Percentiles rank a stretch among this genome's conserved stretches.
Conservation (phyloP, 1,139 yeast genomes). For the Debaryomyces udenii region DNA sequence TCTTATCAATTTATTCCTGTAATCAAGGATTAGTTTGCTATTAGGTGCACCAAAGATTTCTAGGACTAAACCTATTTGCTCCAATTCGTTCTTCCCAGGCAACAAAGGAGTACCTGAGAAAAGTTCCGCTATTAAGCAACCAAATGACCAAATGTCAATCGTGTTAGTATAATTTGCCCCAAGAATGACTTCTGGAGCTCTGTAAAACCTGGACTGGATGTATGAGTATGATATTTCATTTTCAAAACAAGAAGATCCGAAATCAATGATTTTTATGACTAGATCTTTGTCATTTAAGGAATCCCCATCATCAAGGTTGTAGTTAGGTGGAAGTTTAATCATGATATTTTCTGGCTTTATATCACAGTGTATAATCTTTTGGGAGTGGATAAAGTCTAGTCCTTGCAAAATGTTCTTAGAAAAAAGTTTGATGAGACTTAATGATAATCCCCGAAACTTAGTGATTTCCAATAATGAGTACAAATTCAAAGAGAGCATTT, state of each 20-base stretch:
- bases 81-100: slow-evolving; percentile 71
- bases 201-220: slow-evolving; percentile 64
- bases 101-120: slow-evolving; percentile 68
- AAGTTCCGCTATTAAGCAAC: slow-evolving; percentile 68
- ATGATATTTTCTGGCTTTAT: slow-evolving; percentile 71
- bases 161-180: slow-evolving; percentile 72
- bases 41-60: slow-evolving; percentile 68
- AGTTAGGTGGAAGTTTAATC: slow-evolving; percentile 41
- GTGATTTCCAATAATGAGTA: slow-evolving; percentile 65
- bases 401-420: slow-evolving; percentile 62
- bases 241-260: slow-evolving; percentile 60
- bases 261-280: slow-evolving; percentile 60
- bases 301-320: slow-evolving; percentile 11
- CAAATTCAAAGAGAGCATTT: slow-evolving; percentile 67
- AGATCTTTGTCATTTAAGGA: slow-evolving; percentile 21
- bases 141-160: slow-evolving; percentile 83
- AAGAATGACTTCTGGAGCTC: slow-evolving; percentile 81
- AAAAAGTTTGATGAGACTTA: slow-evolving; percentile 53
- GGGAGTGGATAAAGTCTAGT: slow-evolving; percentile 58
- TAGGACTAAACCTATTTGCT: slow-evolving; percentile 60
- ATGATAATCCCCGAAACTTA: slow-evolving; percentile 61
- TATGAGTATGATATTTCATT: slow-evolving; percentile 57
- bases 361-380: slow-evolving; percentile 76
- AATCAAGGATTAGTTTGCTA: slow-evolving; percentile 27
- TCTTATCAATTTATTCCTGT: slow-evolving; percentile 25